Evolutionary conservation across 306 rosid genomes (phyloP).

Genomic region (Pyrus communis): DNA sequence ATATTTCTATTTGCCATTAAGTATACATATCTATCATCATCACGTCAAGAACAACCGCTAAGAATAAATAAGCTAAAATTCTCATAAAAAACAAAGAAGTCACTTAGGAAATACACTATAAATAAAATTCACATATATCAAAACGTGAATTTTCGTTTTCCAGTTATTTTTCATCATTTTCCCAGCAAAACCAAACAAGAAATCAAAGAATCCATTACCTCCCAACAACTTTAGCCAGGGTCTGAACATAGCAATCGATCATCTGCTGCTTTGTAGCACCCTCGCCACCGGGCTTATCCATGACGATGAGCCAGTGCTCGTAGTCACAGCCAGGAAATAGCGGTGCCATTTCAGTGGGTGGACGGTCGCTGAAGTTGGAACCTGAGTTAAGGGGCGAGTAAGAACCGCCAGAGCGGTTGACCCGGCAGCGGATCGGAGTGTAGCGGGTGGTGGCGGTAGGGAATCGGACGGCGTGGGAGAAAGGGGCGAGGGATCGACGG

Average conservation of each 20-base stretch:
- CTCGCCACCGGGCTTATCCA: slow-evolving; percentile 91
- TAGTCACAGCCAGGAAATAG: slow-evolving; percentile 96
- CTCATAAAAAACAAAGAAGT: neutral
- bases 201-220: slow-evolving; percentile 26
- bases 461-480: slow-evolving; percentile 28
- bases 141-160: neutral
- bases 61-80: neutral
- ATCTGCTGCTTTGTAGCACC: slow-evolving; percentile 72
- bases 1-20: neutral
- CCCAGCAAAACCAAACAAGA: neutral
- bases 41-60: neutral
- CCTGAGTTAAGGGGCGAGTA: slow-evolving; percentile 87
- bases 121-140: neutral
- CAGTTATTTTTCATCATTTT: neutral
- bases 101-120: neutral
- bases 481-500: slow-evolving; percentile 36
- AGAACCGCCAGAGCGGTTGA: slow-evolving; percentile 48
- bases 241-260: slow-evolving; percentile 73
- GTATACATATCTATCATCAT: neutral
- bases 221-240: slow-evolving; percentile 69
- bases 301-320: slow-evolving; percentile 91
- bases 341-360: slow-evolving; percentile 95
- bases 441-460: slow-evolving; percentile 23
- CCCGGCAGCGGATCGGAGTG: slow-evolving; percentile 56
- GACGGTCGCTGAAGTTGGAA: slow-evolving; percentile 71